Evolutionary conservation across 106 monocot genomes (phyloP).

Genomic region (Dendrobium catenatum): DNA sequence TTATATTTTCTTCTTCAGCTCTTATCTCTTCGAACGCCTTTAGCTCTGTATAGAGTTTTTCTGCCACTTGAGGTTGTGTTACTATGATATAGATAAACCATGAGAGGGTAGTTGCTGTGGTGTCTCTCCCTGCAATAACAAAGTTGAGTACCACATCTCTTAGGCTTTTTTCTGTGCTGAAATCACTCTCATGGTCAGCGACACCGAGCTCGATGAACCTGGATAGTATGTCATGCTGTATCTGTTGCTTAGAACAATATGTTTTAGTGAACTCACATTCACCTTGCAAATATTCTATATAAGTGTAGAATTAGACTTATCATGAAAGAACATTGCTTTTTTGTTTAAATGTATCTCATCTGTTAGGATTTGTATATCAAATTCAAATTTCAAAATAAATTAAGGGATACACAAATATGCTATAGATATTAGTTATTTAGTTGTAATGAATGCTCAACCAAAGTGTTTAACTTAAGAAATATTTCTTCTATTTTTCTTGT

Average conservation of each 20-base stretch:
- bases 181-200: conserved; percentile 35
- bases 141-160: conserved; percentile 89
- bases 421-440: too few species aligned
- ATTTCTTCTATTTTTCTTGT: not conserved
- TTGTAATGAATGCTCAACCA: too few species aligned
- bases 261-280: not conserved
- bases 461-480: too few species aligned
- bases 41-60: conserved; percentile 48
- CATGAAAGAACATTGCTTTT: too few species aligned
- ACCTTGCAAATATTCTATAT: not conserved
- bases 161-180: conserved; percentile 72
- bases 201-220: conserved; percentile 83
- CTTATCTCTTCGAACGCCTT: conserved; percentile 42
- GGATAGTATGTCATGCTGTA: conserved; percentile 89
- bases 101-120: conserved; percentile 76
- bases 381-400: too few species aligned
- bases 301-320: not conserved
- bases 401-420: too few species aligned
- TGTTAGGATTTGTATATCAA: too few species aligned
- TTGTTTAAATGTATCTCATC: too few species aligned
- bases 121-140: conserved; percentile 87
- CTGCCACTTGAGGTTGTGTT: conserved; percentile 42
- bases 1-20: conserved; percentile 52
- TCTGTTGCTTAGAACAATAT: conserved; percentile 17
- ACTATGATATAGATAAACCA: conserved; percentile 97